phyloP scores from a whole-genome alignment of 2,329 filamentous ascomycete species.

The Aurifilum marmelostoma region DNA sequence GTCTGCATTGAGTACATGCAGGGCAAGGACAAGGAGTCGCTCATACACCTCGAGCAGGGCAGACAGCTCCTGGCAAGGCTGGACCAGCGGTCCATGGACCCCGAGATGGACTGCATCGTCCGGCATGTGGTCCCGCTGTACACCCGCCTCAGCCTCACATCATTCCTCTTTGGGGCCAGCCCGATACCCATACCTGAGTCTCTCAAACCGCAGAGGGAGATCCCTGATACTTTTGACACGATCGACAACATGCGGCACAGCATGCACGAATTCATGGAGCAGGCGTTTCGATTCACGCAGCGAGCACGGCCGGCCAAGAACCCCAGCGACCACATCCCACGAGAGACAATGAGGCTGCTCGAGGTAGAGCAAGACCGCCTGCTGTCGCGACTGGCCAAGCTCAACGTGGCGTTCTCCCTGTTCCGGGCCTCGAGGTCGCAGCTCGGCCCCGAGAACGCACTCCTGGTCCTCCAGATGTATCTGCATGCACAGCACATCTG shows the following conservation, averaged over 20 bases:
- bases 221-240: slow-evolving; percentile 41
- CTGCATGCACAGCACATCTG: slow-evolving; percentile 40
- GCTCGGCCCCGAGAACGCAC: slow-evolving; percentile 29
- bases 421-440: slow-evolving; percentile 34
- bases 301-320: slow-evolving; percentile 33
- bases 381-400: slow-evolving; percentile 37
- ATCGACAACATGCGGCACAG: slow-evolving; percentile 37
- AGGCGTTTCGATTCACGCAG: slow-evolving; percentile 43
- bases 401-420: slow-evolving; percentile 39
- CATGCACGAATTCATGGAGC: slow-evolving; percentile 46
- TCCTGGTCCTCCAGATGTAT: slow-evolving; percentile 41
- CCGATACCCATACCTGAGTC: slow-evolving; percentile 42
- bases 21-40: slow-evolving; percentile 50
- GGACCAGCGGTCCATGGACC: slow-evolving; percentile 33
- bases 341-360: slow-evolving; percentile 35
- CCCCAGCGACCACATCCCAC: slow-evolving; percentile 34
- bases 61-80: slow-evolving; percentile 45
- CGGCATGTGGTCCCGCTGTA: slow-evolving; percentile 29
- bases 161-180: slow-evolving; percentile 36
- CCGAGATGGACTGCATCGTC: slow-evolving; percentile 41
- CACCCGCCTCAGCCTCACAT: slow-evolving; percentile 36
- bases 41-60: slow-evolving; percentile 50
- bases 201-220: slow-evolving; percentile 38
- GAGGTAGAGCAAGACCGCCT: slow-evolving; percentile 40
- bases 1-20: slow-evolving; percentile 59